Base-by-base conservation (phyloP, 768 basidiomycete species). In the Termitomyces sp. region DNA sequence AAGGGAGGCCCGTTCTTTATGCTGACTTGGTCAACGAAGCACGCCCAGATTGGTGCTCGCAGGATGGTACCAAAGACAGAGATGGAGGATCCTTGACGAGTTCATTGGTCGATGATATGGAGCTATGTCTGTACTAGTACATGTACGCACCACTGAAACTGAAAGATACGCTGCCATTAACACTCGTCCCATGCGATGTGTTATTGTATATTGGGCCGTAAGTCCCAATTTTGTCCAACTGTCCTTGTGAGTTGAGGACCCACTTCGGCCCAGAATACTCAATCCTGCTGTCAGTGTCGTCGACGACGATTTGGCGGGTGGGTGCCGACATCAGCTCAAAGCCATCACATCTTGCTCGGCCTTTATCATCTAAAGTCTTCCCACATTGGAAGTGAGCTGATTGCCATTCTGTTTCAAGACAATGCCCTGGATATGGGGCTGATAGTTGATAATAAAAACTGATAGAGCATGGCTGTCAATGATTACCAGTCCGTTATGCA, bases 241-340 rank as follows among this genome's bases (percentile, higher is more conserved):
- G 65, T 16, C 59, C 66, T 13, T 68, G 67, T 9, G 51, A 37
- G 13, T 68, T 66, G 13, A 29, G 29, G 52, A 66, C 67, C 74
- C 75, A 75, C 0, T 60, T 46, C 29, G 34, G 37, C 1, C 70
- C 65, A 8, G 54, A 61, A 51, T 74, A 75, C 6, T 58, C 53
- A 39, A 75, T 72, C 22, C 51, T 50, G 2, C 60, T 46, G 56
- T 72, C 69, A 3, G 69, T 68, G 51, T 76, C 73, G 58, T 77
- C 73, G 18, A 63, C 34, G 1, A 75, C 63, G 22, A 74, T 61
- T 51, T 51, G 51, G 39, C 51, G 51, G 5, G 51, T 51, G 26
- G 51, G 26, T 12, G 15, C 10, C 24, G 36, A 26, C 51, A 51
- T 51, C 12, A 28, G 36, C 24, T 51, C 24, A 39, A 18, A n/a